Evolutionary conservation across 371 early-diverging fungal species (phyloP).

Genomic region (Blastocladiella emersonii): DNA sequence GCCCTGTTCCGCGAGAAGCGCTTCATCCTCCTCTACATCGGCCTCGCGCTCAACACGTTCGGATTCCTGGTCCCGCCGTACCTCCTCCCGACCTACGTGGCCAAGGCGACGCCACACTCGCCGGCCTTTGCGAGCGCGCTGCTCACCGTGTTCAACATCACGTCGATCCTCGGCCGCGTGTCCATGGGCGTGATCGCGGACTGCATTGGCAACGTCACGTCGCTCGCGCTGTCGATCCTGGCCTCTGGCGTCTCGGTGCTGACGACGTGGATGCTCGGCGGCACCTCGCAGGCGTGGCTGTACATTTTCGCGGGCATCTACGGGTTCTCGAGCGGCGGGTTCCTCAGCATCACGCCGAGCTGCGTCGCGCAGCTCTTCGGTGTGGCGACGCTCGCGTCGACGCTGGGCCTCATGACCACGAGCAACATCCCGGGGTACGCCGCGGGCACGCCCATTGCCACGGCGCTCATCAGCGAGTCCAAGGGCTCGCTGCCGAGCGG

Average conservation of each 20-base stretch:
- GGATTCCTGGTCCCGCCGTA: slow-evolving; percentile 16
- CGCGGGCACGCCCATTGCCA: slow-evolving; percentile 41
- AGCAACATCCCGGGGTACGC: slow-evolving; percentile 40
- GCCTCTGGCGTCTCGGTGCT: slow-evolving; percentile 25
- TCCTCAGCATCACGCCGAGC: slow-evolving; percentile 35
- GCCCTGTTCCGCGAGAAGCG: slow-evolving; percentile 14
- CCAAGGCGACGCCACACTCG: slow-evolving; percentile 16
- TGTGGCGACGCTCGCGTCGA: slow-evolving; percentile 30
- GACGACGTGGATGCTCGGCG: slow-evolving; percentile 24
- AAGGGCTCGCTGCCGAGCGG: background rate
- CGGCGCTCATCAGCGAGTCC: slow-evolving; percentile 22
- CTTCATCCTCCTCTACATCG: slow-evolving; percentile 10
- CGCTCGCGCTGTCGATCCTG: slow-evolving; percentile 26
- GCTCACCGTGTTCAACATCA: slow-evolving; percentile 22
- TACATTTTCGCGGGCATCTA: slow-evolving; percentile 29
- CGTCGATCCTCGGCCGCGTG: slow-evolving; percentile 18
- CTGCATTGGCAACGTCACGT: slow-evolving; percentile 38
- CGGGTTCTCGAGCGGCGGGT: slow-evolving; percentile 43
- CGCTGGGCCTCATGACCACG: slow-evolving; percentile 37
- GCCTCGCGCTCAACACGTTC: slow-evolving; percentile 17
- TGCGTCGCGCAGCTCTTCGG: slow-evolving; percentile 36
- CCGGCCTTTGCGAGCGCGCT: slow-evolving; percentile 17
- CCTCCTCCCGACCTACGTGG: slow-evolving; percentile 9
- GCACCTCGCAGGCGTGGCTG: slow-evolving; percentile 20
- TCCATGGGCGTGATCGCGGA: slow-evolving; percentile 34